A percentile compares a stretch with the other conserved stretches of the same genome.
These are phyloP conservation scores for Eucalyptus melliodora DNA, from an alignment of 345 rosid species.

Conservation along the genomic window DNA sequence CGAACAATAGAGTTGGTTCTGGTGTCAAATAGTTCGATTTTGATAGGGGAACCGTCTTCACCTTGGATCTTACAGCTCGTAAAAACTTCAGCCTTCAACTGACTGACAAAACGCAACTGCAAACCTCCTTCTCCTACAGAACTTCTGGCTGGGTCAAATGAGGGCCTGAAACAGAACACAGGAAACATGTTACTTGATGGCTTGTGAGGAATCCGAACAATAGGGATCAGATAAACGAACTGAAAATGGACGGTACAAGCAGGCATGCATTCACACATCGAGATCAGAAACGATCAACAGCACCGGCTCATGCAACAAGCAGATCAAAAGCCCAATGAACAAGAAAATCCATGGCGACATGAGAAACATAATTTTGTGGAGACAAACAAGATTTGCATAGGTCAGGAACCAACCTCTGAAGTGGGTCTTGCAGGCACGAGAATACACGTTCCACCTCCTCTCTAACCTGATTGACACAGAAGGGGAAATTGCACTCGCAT, in stretches of 20 bases:
- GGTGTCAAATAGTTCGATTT: conserved; percentile 34
- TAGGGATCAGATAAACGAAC: background rate
- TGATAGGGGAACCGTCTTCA: conserved; percentile 25
- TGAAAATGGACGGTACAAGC: background rate
- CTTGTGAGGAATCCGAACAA: background rate
- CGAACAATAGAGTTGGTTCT: conserved; percentile 8
- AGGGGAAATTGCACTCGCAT: background rate
- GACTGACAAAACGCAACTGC: conserved; percentile 27
- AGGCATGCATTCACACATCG: background rate
- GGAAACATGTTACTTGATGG: background rate
- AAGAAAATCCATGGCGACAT: background rate
- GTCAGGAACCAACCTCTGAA: conserved; percentile 13
- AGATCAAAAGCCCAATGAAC: background rate
- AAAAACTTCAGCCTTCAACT: conserved; percentile 26
- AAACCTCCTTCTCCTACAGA: conserved; percentile 12
- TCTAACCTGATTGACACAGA: conserved; percentile 16
- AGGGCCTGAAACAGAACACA: conserved; percentile 1
- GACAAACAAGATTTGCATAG: background rate
- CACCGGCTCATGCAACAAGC: background rate
- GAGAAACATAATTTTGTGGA: background rate
- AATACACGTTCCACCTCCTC: conserved; percentile 25
- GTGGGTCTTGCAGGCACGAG: background rate
- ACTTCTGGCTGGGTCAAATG: conserved; percentile 8
- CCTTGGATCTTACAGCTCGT: conserved; percentile 44
- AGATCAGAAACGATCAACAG: background rate